Evolutionary conservation across 2,329 filamentous ascomycete genomes (phyloP).

Genomic region (Huntiella abstrusa): DNA sequence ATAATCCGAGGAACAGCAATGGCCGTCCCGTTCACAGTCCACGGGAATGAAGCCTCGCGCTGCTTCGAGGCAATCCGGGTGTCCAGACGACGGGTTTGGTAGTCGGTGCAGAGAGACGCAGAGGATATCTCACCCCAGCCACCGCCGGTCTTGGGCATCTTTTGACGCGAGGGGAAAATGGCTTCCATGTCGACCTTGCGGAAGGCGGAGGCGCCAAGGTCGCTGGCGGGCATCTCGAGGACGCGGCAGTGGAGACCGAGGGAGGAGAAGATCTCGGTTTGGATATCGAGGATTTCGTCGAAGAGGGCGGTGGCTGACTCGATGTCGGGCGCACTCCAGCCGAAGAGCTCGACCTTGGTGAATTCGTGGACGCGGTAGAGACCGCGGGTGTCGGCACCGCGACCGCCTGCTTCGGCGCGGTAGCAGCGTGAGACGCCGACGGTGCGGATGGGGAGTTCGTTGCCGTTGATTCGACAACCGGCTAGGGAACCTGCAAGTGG

Average conservation of each 20-base stretch:
- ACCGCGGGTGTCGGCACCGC: slow-evolving; percentile 81
- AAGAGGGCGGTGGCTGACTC: slow-evolving; percentile 38
- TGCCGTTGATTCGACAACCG: slow-evolving; percentile 43
- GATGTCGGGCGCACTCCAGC: slow-evolving; percentile 50
- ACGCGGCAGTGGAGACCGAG: slow-evolving; percentile 73
- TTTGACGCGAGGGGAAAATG: slow-evolving; percentile 65
- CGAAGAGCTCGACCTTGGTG: slow-evolving; percentile 95
- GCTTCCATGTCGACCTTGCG: slow-evolving; percentile 89
- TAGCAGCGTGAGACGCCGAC: slow-evolving; percentile 86
- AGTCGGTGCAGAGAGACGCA: slow-evolving; percentile 82
- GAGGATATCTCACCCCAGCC: slow-evolving; percentile 92
- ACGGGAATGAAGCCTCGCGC: slow-evolving; percentile 54
- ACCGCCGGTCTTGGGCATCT: slow-evolving; percentile 26
- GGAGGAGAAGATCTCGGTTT: slow-evolving; percentile 60
- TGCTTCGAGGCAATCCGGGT: slow-evolving; percentile 57
- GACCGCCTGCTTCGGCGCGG: slow-evolving; percentile 79
- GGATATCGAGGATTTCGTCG: slow-evolving; percentile 69
- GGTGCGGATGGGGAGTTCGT: slow-evolving; percentile 54
- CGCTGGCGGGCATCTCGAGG: slow-evolving; percentile 75
- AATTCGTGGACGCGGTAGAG: slow-evolving; percentile 97
- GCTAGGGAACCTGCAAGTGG: slow-evolving; percentile 83
- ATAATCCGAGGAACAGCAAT: slow-evolving; percentile 78
- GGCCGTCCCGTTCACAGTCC: slow-evolving; percentile 87
- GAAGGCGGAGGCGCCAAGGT: slow-evolving; percentile 73
- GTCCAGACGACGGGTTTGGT: slow-evolving; percentile 66